Evolutionary conservation across 768 basidiomycete species (phyloP), one percentile per base, ranked within the genome.

Genomic region (Trametes meyenii): DNA sequence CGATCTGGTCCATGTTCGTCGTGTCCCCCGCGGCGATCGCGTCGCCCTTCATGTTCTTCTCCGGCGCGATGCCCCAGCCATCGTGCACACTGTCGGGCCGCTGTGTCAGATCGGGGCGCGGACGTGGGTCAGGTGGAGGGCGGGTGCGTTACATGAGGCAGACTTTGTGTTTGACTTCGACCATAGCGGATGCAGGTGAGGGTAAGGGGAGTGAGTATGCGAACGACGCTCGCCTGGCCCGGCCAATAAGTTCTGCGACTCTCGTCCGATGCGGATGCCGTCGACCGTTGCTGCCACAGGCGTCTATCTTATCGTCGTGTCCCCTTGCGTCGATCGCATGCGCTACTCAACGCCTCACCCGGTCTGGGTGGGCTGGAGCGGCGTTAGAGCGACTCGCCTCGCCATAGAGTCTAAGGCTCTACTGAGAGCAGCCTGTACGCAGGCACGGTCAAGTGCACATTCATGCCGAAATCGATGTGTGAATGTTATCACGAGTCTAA

Each of bases 1-100:
- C 87, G 69, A 98, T 89, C 44, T 79, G 82, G 74, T 96, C 92
- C 96, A 98, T 97, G 77, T 90, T 86, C 11, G 85, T 87, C 59
- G 95, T 96, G 48, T 82, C 82, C 8, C 84, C 95, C 11, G 89
- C 90, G 54, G 86, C 85, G 74, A 98, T 93, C 52, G 95, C 95
- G 70, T 96, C 88, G 46, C 96, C 95, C 70, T 94, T 88, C 60
- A 83, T 83, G 36, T 89, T 89, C 38, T 82, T 75, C 63, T 84
- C 73, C 12, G 78, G 77, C 16, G 90, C 83, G 67, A 96, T 81
- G 58, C 95, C 95, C 95, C 95, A 98, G 23, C 96, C 96, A 79
- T 98, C 95, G 80, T 98, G 95, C 36, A 98, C 94, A 70, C 89
- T 93, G 64, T 43, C 23, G 8, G 11, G 5, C 7, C 23, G 12